Percentiles rank a stretch among this genome's conserved stretches.
Evolutionary conservation across 345 rosid genomes (phyloP).

Genomic region (Lepidium aucheri): DNA sequence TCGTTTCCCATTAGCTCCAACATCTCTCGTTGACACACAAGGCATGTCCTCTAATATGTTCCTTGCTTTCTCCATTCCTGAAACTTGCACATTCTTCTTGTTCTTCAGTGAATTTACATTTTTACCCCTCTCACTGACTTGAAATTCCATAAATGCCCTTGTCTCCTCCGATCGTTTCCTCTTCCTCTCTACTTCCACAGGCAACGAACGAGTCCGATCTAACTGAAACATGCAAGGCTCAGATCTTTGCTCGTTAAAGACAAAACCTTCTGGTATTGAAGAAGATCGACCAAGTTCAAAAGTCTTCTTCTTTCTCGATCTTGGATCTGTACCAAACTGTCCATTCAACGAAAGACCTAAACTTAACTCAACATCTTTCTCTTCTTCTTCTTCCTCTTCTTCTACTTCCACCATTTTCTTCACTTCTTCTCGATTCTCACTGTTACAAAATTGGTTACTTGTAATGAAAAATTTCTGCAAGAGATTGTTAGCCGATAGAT

Average conservation of each 20-base stretch:
- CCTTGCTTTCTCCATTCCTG: constrained; percentile 35
- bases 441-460: constrained; percentile 6
- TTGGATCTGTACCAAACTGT: constrained; percentile 74
- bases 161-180: constrained; percentile 61
- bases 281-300: constrained; percentile 42
- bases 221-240: constrained; percentile 25
- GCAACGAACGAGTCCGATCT: constrained; percentile 57
- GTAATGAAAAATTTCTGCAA: constrained; percentile 21
- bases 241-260: constrained; percentile 12
- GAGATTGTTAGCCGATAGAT: constrained; percentile 15
- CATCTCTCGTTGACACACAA: constrained; percentile 40
- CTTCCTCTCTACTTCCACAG: constrained; percentile 51
- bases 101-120: background rate
- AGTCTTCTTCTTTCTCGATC: constrained; percentile 33
- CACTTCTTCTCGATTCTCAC: constrained; percentile 5
- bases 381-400: constrained; percentile 30
- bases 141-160: background rate
- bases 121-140: background rate
- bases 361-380: constrained; percentile 55
- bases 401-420: constrained; percentile 20
- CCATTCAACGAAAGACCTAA: constrained; percentile 83
- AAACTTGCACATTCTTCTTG: background rate
- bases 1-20: constrained; percentile 36
- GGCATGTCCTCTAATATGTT: constrained; percentile 49
- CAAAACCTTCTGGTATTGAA: constrained; percentile 55